These are phyloP conservation scores for Camelina laxa DNA, from an alignment of 345 rosid species.

Conservation along the genomic window DNA sequence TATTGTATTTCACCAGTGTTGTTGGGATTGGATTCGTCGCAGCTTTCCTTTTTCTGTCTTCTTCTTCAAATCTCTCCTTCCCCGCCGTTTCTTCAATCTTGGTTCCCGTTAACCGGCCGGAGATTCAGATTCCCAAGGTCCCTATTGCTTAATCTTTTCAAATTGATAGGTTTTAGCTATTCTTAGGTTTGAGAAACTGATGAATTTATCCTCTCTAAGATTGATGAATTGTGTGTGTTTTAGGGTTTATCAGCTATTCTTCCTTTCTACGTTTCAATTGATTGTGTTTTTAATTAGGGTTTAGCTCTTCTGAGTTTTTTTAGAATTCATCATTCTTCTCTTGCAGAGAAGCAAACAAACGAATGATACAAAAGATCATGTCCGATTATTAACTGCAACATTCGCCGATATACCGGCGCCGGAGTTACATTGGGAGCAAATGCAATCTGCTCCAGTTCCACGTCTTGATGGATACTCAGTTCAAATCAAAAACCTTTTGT, in stretches of 20 bases:
- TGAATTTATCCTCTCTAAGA: background rate
- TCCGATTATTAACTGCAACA: conserved; percentile 56
- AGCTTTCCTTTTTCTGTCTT: conserved; percentile 51
- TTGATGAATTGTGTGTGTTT: background rate
- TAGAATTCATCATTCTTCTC: background rate
- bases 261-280: conserved; percentile 7
- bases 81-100: conserved; percentile 46
- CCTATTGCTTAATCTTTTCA: background rate
- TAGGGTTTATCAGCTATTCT: background rate
- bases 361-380: conserved; percentile 22
- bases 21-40: conserved; percentile 51
- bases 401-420: conserved; percentile 81
- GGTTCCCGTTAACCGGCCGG: conserved; percentile 48
- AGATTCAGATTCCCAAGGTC: conserved; percentile 46
- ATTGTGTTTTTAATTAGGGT: conserved; percentile 4
- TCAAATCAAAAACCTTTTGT: conserved; percentile 71
- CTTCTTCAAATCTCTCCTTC: conserved; percentile 4
- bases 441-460: conserved; percentile 86
- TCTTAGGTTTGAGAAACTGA: background rate
- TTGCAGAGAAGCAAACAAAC: conserved; percentile 47
- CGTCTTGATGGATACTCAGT: conserved; percentile 81
- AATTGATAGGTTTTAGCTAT: background rate
- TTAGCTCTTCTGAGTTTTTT: conserved; percentile 4
- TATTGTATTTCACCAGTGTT: conserved; percentile 46
- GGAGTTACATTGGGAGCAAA: conserved; percentile 72